Evolutionary conservation across 306 rosid genomes (phyloP).

Genomic region (Carpinus viminea): DNA sequence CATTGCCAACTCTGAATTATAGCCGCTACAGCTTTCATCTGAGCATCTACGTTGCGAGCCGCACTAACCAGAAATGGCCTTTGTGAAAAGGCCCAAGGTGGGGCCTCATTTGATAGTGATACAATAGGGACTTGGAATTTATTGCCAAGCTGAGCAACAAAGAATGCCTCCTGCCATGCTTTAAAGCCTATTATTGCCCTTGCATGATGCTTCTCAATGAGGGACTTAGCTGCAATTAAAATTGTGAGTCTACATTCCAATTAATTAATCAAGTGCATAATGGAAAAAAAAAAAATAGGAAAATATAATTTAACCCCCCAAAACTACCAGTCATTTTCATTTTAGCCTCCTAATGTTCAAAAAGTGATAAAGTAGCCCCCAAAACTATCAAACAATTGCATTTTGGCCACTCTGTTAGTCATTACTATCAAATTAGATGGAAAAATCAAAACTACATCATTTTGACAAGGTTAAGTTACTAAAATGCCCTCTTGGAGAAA

Average conservation of each 20-base stretch:
- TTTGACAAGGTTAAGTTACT: too few species aligned
- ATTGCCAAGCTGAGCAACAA: conserved; percentile 15
- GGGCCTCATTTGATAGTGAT: conserved; percentile 16
- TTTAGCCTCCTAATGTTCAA: too few species aligned
- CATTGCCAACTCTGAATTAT: conserved; percentile 22
- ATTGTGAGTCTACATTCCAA: not conserved
- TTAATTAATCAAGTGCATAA: not conserved
- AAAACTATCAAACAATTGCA: too few species aligned
- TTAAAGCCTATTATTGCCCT: conserved; percentile 16
- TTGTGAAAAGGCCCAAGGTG: not conserved
- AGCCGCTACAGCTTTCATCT: conserved; percentile 28
- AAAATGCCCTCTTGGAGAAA: too few species aligned
- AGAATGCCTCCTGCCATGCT: conserved; percentile 2
- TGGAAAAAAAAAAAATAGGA: not conserved
- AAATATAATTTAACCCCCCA: too few species aligned
- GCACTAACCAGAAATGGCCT: conserved; percentile 20
- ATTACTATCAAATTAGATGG: too few species aligned
- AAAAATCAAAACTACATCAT: too few species aligned
- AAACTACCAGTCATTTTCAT: too few species aligned
- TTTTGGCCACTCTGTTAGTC: too few species aligned
- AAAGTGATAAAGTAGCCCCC: too few species aligned
- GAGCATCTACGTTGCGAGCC: conserved; percentile 3
- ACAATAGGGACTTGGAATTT: conserved; percentile 15
- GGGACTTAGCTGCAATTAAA: conserved; percentile 13
- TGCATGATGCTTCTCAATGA: not conserved